Conservation (phyloP, 805 yeast genomes). For the Hyphopichia homilentoma region DNA sequence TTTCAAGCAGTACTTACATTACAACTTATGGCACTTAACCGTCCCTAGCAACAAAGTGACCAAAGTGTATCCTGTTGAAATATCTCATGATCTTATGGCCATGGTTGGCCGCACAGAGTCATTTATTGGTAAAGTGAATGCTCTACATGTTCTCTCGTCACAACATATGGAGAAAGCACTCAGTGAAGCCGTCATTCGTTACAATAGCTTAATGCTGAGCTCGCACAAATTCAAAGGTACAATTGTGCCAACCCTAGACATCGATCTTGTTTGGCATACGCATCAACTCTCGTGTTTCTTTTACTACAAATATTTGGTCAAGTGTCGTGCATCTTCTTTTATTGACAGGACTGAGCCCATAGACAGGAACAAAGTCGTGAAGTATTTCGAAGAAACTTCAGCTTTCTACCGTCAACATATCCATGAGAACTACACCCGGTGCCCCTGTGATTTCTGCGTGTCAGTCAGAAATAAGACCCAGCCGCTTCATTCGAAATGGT, state of each 20-base stretch:
- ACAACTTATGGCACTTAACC: slow-evolving; percentile 5
- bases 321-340: slow-evolving; percentile 2
- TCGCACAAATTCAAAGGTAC: neutral
- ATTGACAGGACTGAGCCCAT: slow-evolving; percentile 15
- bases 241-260: slow-evolving; percentile 18
- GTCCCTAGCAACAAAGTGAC: slow-evolving; percentile 3
- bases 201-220: slow-evolving; percentile 9
- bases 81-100: slow-evolving; percentile 13
- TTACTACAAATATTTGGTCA: slow-evolving; percentile 10
- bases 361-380: slow-evolving; percentile 9
- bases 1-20: slow-evolving; percentile 3
- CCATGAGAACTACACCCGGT: slow-evolving; percentile 8
- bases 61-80: slow-evolving; percentile 3
- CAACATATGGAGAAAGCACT: slow-evolving; percentile 8
- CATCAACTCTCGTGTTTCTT: slow-evolving; percentile 12
- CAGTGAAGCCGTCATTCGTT: slow-evolving; percentile 11
- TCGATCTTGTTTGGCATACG: slow-evolving; percentile 18
- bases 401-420: slow-evolving; percentile 6
- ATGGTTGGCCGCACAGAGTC: slow-evolving; percentile 12
- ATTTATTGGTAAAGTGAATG: slow-evolving; percentile 14
- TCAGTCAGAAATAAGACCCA: slow-evolving; percentile 2
- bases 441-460: slow-evolving; percentile 7
- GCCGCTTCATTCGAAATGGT: neutral
- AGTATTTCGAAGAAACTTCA: slow-evolving; percentile 9
- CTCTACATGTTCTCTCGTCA: slow-evolving; percentile 13